Evolutionary conservation across 2,329 filamentous ascomycete species (phyloP).

Genomic region (Furcasterigmium sp.): DNA sequence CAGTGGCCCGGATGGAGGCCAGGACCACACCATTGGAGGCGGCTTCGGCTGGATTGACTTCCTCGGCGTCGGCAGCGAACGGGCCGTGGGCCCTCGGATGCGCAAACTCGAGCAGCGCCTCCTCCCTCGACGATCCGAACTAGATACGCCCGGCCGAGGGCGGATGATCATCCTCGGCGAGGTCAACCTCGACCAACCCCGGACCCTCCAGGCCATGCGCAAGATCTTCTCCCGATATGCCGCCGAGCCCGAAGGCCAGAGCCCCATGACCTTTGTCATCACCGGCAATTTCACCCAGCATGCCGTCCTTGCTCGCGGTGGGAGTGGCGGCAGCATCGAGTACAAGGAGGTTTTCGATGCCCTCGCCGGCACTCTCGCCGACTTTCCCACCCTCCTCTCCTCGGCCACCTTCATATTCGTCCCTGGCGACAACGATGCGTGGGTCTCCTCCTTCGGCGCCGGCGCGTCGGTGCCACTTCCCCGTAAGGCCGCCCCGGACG

Average conservation of each 20-base stretch:
- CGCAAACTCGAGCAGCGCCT: slow-evolving; percentile 69
- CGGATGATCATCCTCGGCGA: slow-evolving; percentile 77
- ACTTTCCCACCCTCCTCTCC: slow-evolving; percentile 77
- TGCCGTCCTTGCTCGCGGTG: slow-evolving; percentile 61
- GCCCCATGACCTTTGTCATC: slow-evolving; percentile 75
- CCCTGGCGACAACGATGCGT: slow-evolving; percentile 96
- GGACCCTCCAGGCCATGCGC: slow-evolving; percentile 73
- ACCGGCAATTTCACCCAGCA: slow-evolving; percentile 76
- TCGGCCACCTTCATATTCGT: slow-evolving; percentile 85
- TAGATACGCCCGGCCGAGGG: slow-evolving; percentile 34
- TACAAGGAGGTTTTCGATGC: slow-evolving; percentile 96
- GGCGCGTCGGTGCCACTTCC: slow-evolving; percentile 69
- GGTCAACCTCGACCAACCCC: slow-evolving; percentile 78
- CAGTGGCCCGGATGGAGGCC: slow-evolving; percentile 50
- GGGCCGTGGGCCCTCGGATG: slow-evolving; percentile 79
- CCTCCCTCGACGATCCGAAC: slow-evolving; percentile 35
- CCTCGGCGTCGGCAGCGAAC: slow-evolving; percentile 82
- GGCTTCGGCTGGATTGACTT: slow-evolving; percentile 98
- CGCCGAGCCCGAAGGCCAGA: slow-evolving; percentile 53
- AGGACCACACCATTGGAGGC: slow-evolving; percentile 61
- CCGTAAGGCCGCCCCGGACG: slow-evolving; percentile 67
- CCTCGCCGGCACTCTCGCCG: slow-evolving; percentile 73
- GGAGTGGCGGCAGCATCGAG: slow-evolving; percentile 78
- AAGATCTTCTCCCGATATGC: slow-evolving; percentile 75
- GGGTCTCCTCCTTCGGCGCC: slow-evolving; percentile 79